Evolutionary conservation across 192 early-diverging fungal genomes (phyloP).

Genomic region (Diversispora epigaea): DNA sequence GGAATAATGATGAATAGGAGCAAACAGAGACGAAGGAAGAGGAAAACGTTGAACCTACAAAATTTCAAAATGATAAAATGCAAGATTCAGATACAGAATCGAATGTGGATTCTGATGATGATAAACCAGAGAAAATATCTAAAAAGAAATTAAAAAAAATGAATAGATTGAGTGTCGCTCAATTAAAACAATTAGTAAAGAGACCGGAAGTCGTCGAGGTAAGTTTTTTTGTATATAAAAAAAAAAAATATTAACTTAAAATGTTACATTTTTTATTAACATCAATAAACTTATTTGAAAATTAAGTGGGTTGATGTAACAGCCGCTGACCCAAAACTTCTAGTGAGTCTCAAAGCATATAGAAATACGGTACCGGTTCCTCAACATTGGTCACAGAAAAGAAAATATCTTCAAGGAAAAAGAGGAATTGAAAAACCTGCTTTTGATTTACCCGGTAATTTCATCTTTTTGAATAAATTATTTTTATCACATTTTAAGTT

Average conservation of each 20-base stretch:
- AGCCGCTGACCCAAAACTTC: conserved; percentile 83
- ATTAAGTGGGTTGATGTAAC: conserved; percentile 75
- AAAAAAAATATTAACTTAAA: background rate
- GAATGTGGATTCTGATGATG: conserved; percentile 38
- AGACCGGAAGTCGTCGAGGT: conserved; percentile 96
- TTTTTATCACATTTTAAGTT: background rate
- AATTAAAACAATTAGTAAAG: conserved; percentile 86
- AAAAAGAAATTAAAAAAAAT: conserved; percentile 61
- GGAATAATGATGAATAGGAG: conserved; percentile 10
- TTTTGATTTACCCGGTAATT: conserved; percentile 81
- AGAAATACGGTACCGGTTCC: conserved; percentile 96
- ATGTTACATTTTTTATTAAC: no score
- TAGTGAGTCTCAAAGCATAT: conserved; percentile 87
- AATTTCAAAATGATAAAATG: conserved; percentile 13
- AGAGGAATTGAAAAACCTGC: conserved; percentile 94
- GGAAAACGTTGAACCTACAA: conserved; percentile 10
- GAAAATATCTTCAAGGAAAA: conserved; percentile 96
- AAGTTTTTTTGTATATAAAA: conserved; percentile 19
- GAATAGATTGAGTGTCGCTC: conserved; percentile 76
- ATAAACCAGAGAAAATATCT: conserved; percentile 43
- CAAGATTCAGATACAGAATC: conserved; percentile 35
- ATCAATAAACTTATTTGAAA: background rate
- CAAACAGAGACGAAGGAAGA: conserved; percentile 24
- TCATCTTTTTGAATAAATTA: background rate
- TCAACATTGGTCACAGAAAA: conserved; percentile 92